Conservation (phyloP, 306 rosid genomes). For the Mimosa pudica region DNA sequence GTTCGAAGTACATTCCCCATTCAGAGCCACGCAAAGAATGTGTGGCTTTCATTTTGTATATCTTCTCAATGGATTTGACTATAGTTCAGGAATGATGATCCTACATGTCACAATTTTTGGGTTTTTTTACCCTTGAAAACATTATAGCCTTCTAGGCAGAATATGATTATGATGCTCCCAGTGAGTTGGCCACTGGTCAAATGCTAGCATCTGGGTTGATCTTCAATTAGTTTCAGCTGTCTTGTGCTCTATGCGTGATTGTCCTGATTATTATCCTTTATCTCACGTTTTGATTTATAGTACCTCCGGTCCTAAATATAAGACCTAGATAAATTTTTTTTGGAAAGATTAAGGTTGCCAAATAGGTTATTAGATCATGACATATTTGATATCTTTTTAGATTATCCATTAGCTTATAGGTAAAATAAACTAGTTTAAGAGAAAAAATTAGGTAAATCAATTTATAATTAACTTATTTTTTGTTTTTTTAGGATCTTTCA, state of each 20-base stretch:
- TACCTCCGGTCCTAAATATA: no score
- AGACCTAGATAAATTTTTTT: no score
- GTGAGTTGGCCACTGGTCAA: background rate
- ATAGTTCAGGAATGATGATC: conserved; percentile 6
- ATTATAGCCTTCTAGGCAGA: background rate
- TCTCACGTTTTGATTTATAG: background rate
- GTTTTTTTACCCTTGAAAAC: background rate
- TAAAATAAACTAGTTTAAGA: no score
- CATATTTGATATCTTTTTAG: no score
- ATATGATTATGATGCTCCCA: background rate
- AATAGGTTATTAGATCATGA: no score
- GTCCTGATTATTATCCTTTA: background rate
- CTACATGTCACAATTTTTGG: background rate
- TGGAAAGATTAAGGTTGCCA: no score
- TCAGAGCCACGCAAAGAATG: background rate
- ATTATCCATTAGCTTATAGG: no score
- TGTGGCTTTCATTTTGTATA: background rate
- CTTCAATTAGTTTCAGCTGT: background rate
- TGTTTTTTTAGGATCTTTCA: no score
- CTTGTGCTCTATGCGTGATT: background rate
- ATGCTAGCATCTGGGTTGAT: background rate
- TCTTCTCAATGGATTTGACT: conserved; percentile 6
- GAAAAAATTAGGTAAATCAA: no score
- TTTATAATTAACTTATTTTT: no score
- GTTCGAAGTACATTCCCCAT: background rate